These are phyloP conservation scores for Ilex asprella DNA, from an alignment of 257 asterid genomes.

Conservation along the genomic window DNA sequence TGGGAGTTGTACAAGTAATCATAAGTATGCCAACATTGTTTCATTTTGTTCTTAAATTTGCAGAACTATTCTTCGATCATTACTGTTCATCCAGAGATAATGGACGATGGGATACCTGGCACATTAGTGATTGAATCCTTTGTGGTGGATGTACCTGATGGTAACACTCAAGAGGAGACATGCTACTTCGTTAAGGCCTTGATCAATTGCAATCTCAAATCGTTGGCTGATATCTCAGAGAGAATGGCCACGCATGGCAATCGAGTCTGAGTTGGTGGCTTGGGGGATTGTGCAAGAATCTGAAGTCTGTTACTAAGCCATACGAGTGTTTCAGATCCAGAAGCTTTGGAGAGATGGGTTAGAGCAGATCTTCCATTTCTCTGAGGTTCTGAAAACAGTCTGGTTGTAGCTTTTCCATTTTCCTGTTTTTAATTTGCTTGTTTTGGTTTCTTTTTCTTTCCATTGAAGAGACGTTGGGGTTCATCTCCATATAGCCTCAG, in stretches of 20 bases:
- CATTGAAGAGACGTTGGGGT: too few relatives aligned
- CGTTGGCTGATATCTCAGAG: slow-evolving; percentile 70
- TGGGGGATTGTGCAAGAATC: too few relatives aligned
- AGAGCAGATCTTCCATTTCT: too few relatives aligned
- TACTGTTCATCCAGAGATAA: slow-evolving; percentile 63
- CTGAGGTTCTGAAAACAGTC: too few relatives aligned
- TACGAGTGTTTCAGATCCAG: too few relatives aligned
- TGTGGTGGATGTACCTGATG: slow-evolving; percentile 79
- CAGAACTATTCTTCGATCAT: slow-evolving; percentile 80
- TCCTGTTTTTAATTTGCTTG: too few relatives aligned
- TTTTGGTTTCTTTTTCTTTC: too few relatives aligned
- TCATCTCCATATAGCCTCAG: too few relatives aligned
- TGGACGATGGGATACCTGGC: slow-evolving; percentile 41
- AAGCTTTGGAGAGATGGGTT: too few relatives aligned
- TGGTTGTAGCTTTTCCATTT: too few relatives aligned
- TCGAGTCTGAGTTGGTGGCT: not conserved
- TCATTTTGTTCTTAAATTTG: slow-evolving; percentile 7
- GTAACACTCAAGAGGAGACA: slow-evolving; percentile 75
- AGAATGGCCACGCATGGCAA: slow-evolving; percentile 57
- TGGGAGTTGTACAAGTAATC: not conserved
- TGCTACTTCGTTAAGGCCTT: slow-evolving; percentile 78
- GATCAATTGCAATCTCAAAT: slow-evolving; percentile 77
- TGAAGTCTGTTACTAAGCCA: too few relatives aligned
- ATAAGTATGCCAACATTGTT: not conserved
- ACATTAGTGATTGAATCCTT: slow-evolving; percentile 71